Evolutionary conservation across 2,329 filamentous ascomycete genomes (phyloP), one percentile per base, ranked within the genome.

Genomic region (Sporothrix globosa): DNA sequence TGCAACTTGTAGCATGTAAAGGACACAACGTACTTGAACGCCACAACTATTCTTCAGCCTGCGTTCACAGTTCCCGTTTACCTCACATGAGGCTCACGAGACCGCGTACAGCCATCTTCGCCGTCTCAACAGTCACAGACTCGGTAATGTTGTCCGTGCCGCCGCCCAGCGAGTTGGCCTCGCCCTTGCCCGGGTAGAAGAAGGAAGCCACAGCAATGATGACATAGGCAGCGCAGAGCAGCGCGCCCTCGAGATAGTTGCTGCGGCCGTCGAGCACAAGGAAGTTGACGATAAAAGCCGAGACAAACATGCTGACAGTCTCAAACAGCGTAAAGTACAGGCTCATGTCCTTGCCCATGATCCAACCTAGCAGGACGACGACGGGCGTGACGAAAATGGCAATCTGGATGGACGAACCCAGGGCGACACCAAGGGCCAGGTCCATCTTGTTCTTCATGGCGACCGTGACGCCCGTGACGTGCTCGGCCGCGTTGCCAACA

Each of bases 251-350:
- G 39, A 92, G 83, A 73, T 90, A 91, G 75, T 91, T 91, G 75
- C 86, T 89, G 73, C 90, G 85, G 17, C 90, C 91, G 74, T 91
- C 90, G 39, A 91, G 84, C 69, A 93, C 90, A n/a, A 93, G 81
- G 74, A 92, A 89, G 78, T 92, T 92, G 75, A 92, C 90, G 63
- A 93, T 86, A 71, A 92, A 82, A 3, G 91, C 89, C 2, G 85
- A 87, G 4, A 91, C 86, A 75, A 92, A 90, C 75, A 93, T 84
- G 50, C 89, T 88, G 24, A 92, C 88, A 0, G 90, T 92, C 80
- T 93, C 91, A 76, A 93, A 93, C 48, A 89, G 84, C 75, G 90
- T 90, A 79, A 93, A 93, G 74, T 91, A 90, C 65, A 93, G 83
- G n/a, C 86, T 83, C 78, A 89, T 84, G 24, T 87, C 83, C 52